Evolutionary conservation across 768 basidiomycete species (phyloP), one percentile per base, ranked within the genome.

Genomic region (Lentinula sp.): DNA sequence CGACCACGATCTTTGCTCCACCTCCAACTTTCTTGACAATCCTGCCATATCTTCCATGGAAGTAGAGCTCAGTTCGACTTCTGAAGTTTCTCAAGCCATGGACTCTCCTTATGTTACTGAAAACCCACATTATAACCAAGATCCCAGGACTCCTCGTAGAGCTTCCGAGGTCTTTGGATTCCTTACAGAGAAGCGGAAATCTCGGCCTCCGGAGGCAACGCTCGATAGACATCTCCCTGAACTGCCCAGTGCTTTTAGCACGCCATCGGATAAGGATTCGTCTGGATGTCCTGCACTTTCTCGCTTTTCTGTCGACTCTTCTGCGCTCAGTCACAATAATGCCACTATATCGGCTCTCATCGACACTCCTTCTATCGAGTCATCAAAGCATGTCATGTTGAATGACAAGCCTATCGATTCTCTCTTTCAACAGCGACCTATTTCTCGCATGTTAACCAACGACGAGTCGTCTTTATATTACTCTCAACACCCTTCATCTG

Each of bases 121-220:
- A 46, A 53, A 62, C 10, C 34, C 61, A 16, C 8, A 23, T 18
- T 4, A 48, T 5, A 23, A 31, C 15, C 35, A 53, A 28, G 75
- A 79, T 43, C 76, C 81, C 4, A 75, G 72, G 60, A 85, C 84
- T 28, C 83, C 87, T 13, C 84, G 83, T 64, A 80, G 87, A 35
- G 90, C 90, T 21, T 87, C 89, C 2, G 85, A 91, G 64, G 79
- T 92, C 18, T 92, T 92, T 61, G 83, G 78, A 4, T 92, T 92
- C 71, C 72, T 92, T 53, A 82, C 82, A 63, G 81, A 74, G 70
- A 76, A 75, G 65, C 75, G 74, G 61, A 72, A 70, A 57, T 73
- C 73, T 40, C 69, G 69, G 45, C 62, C 62, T 3, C 60, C 68
- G 15, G 68, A 72, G 52, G 71, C 76, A 7, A 61, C 43, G 2